phyloP scores from a whole-genome alignment of 768 basidiomycete genomes.

The Austroboletus festivus region DNA sequence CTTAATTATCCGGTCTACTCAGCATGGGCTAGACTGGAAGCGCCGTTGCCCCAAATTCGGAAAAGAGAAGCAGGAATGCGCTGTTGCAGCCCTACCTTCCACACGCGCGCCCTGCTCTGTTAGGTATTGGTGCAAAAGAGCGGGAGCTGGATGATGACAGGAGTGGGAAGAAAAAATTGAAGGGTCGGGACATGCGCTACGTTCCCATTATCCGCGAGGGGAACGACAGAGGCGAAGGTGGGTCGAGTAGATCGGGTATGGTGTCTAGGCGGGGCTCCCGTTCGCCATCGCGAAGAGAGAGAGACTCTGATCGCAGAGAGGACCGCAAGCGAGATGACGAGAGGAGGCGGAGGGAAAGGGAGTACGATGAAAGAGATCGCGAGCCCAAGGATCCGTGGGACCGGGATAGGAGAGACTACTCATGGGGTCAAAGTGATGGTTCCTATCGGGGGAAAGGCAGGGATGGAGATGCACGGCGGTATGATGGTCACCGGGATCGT shows the following conservation, averaged over 20 bases:
- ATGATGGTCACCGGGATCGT: constrained; percentile 7
- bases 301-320: constrained; percentile 11
- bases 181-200: constrained; percentile 66
- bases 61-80: constrained; percentile 38
- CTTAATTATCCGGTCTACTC: constrained; percentile 67
- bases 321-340: constrained; percentile 12
- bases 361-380: constrained; percentile 10
- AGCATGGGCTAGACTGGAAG: constrained; percentile 98
- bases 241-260: constrained; percentile 32
- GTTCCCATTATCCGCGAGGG: constrained; percentile 79
- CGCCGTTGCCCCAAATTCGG: constrained; percentile 40
- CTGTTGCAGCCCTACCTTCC: constrained; percentile 80
- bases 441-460: constrained; percentile 28
- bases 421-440: constrained; percentile 25
- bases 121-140: constrained; percentile 95
- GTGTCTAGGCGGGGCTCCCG: constrained; percentile 50
- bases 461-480: constrained; percentile 1
- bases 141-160: constrained; percentile 70
- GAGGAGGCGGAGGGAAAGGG: constrained; percentile 13
- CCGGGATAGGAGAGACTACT: constrained; percentile 11
- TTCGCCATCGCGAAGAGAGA: constrained; percentile 39
- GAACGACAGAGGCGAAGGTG: constrained; percentile 24
- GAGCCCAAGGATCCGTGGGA: constrained; percentile 19
- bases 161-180: constrained; percentile 48
- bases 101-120: constrained; percentile 72